Percentiles rank a stretch among this genome's conserved stretches.
Conservation (phyloP, 176 grass and related monocot species). For the Eleusine coracana region DNA sequence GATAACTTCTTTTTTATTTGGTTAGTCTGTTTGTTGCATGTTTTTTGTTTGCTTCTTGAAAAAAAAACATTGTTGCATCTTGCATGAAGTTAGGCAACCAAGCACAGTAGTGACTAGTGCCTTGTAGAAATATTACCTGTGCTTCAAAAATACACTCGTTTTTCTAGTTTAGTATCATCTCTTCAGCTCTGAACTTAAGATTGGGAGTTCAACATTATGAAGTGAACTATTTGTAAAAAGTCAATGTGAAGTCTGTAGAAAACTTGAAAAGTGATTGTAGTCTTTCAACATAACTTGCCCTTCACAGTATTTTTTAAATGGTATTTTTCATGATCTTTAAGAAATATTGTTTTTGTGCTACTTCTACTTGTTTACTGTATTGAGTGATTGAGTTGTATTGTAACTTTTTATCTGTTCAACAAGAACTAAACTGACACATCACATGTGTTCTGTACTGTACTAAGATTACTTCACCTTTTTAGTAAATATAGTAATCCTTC, state of each 20-base stretch:
- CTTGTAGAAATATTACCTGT: not conserved
- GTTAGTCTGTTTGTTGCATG: conserved; percentile 2
- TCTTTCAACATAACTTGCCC: not conserved
- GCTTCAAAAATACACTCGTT: not conserved
- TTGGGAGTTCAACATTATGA: not conserved
- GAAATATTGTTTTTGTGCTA: conserved; percentile 13
- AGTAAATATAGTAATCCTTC: not conserved
- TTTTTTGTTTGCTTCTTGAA: conserved; percentile 12
- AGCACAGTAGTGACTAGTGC: not conserved
- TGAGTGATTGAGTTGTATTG: not conserved
- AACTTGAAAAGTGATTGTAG: conserved; percentile 20
- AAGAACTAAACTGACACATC: conserved; percentile 7
- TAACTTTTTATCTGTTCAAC: conserved; percentile 1
- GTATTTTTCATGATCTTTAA: conserved; percentile 8
- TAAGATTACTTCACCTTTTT: conserved; percentile 13
- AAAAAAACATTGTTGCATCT: not conserved
- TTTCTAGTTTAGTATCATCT: not conserved
- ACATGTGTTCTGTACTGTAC: not conserved
- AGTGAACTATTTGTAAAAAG: not conserved
- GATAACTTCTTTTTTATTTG: conserved; percentile 1
- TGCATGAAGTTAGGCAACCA: not conserved
- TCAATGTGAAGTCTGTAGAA: conserved; percentile 11
- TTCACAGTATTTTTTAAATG: not conserved
- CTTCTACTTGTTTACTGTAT: conserved; percentile 11
- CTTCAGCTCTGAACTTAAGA: conserved; percentile 8